Evolutionary conservation across 495 filamentous ascomycete genomes (phyloP), one percentile per base, ranked within the genome.

Genomic region (Baudoinia panamericana): DNA sequence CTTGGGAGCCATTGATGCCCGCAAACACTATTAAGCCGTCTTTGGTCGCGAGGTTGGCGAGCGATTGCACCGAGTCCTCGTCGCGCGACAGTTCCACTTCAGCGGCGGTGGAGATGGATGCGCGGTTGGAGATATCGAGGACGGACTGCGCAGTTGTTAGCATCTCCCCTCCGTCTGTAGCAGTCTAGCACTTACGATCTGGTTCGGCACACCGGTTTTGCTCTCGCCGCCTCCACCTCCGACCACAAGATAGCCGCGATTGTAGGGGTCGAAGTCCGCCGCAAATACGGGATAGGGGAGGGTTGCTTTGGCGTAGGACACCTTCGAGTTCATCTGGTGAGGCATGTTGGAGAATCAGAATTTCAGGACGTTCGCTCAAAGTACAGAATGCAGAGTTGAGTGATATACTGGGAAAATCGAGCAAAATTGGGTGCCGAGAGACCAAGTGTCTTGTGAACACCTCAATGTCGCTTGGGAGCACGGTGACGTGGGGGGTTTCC

Each of bases 201-300:
- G 88, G 61, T 95, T 97, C 21, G 76, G 74, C 24, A 95, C 84
- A 32, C 87, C 90, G 54, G 71, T 90, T 41, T 78, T 75, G 27
- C 80, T 75, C 54, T 85, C 78, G 15, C 88, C 88, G 45, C 88
- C 88, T 34, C 90, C 90, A 20, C 90, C 88, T 25, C 78, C 88
- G n/a, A 94, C 84, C 7, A 93, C 63, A 21, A 95, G 65, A 33
- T 72, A 72, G 45, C 71, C 68, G 42, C 73, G 71, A 64, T 90
- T 74, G 51, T 78, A 68, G 36, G 83, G 80, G 54, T 90, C 82
- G 59, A 95, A 95, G 55, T 85, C 88, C 48, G 80, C 81, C 15
- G 82, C 72, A 59, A 84, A 94, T 28, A 94, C 68, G n/a, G 90
- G 88, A 56, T 88, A 95, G 17, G 75, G 73, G 40, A 93, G 70